These are phyloP conservation scores for Fusarium longipes DNA, from an alignment of 2,329 filamentous ascomycete genomes.

Conservation along the genomic window DNA sequence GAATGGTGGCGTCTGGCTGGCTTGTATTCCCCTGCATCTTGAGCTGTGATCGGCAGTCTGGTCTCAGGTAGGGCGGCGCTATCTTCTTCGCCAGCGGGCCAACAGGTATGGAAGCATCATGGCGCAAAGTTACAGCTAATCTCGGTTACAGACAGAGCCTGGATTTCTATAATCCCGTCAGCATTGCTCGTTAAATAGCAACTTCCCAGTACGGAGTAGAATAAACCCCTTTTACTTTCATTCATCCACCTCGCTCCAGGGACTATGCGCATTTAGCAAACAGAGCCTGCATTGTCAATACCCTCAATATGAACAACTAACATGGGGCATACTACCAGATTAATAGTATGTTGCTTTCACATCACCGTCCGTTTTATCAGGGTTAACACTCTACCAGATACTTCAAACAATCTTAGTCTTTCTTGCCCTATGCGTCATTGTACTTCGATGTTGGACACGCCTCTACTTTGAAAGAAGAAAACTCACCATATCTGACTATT, in stretches of 20 bases:
- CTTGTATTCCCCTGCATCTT: no score
- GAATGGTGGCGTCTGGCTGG: no score
- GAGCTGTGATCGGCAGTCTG: no score
- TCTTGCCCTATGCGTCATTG: not conserved
- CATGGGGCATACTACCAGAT: not conserved
- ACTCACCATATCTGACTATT: not conserved
- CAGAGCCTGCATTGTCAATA: no score
- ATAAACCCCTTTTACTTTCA: not conserved
- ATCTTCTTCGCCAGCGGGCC: no score
- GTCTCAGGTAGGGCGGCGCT: no score
- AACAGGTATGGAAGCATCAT: not conserved
- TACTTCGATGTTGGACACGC: slow-evolving; percentile 8
- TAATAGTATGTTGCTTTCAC: not conserved
- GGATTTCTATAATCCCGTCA: no score
- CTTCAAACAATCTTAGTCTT: not conserved
- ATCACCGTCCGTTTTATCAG: not conserved
- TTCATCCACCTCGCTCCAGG: rapidly evolving
- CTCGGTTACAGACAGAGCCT: not conserved
- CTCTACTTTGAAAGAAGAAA: not conserved
- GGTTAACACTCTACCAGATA: not conserved
- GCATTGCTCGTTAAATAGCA: no score
- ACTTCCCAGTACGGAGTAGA: no score
- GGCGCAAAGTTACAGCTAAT: not conserved
- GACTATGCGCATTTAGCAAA: not conserved
- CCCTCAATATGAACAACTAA: no score